A percentile compares a stretch with the other conserved stretches of the same genome.
These are phyloP conservation scores for Alliaria petiolata DNA, from an alignment of 345 rosid species.

Conservation along the genomic window DNA sequence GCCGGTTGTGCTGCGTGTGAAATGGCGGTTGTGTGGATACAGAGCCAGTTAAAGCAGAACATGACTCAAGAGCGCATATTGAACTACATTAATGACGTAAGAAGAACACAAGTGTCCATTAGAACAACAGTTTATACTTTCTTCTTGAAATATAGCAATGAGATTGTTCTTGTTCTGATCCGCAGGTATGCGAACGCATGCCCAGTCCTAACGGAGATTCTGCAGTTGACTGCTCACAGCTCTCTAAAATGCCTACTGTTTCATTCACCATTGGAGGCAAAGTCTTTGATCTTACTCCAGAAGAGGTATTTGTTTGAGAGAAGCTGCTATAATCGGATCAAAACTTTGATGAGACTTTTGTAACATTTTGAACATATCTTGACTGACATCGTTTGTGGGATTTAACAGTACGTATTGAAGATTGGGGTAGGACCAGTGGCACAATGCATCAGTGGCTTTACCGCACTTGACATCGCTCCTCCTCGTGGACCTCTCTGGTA, in stretches of 20 bases:
- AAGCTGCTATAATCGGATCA: background rate
- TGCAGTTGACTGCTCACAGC: slow-evolving; percentile 58
- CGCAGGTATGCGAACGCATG: slow-evolving; percentile 70
- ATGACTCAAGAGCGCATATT: slow-evolving; percentile 51
- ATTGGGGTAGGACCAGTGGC: slow-evolving; percentile 67
- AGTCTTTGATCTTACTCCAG: slow-evolving; percentile 62
- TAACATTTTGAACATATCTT: background rate
- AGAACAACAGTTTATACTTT: too few relatives aligned
- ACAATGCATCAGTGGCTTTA: slow-evolving; percentile 89
- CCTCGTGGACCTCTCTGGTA: slow-evolving; percentile 98
- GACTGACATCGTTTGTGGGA: slow-evolving; percentile 1
- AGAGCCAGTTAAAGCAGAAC: slow-evolving; percentile 66
- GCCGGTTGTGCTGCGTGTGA: slow-evolving; percentile 77
- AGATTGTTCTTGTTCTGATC: background rate
- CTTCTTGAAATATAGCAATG: background rate
- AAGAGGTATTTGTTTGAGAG: slow-evolving; percentile 46
- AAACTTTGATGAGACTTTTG: background rate
- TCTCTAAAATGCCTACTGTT: slow-evolving; percentile 71
- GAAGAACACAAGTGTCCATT: too few relatives aligned
- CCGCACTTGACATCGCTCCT: slow-evolving; percentile 67
- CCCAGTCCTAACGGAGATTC: slow-evolving; percentile 81
- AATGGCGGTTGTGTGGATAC: slow-evolving; percentile 89
- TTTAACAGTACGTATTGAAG: slow-evolving; percentile 67
- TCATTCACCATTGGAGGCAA: slow-evolving; percentile 74
- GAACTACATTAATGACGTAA: slow-evolving; percentile 58